Evolutionary conservation across 495 filamentous ascomycete species (phyloP).

Genomic region (Cercophora sp.): DNA sequence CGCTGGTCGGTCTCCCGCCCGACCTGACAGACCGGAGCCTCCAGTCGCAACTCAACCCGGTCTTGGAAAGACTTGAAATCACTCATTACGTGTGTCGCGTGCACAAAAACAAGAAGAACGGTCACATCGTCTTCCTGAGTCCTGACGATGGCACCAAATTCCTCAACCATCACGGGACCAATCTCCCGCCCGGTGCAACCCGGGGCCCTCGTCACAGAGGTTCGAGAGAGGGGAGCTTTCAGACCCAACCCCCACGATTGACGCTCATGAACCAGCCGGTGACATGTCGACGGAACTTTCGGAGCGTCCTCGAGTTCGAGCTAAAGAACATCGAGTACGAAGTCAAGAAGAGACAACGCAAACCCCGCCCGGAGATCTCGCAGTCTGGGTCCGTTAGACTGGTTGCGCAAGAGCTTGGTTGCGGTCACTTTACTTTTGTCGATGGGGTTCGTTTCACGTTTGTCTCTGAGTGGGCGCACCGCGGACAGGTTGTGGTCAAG

Average conservation of each 20-base stretch:
- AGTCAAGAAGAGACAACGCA: conserved; percentile 15
- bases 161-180: conserved; percentile 23
- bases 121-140: conserved; percentile 35
- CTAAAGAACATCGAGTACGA: conserved; percentile 41
- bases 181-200: no score
- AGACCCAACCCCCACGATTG: conserved; percentile 29
- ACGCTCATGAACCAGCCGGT: conserved; percentile 32
- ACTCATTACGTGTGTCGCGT: conserved; percentile 35
- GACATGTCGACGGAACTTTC: conserved; percentile 42
- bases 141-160: conserved; percentile 34
- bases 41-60: conserved; percentile 27
- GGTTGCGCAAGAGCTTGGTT: conserved; percentile 31
- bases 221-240: background rate
- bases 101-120: conserved; percentile 21
- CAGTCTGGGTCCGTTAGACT: conserved; percentile 23
- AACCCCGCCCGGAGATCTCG: conserved; percentile 8
- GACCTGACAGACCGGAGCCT: conserved; percentile 32
- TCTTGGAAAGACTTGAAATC: conserved; percentile 31
- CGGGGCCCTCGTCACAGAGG: background rate
- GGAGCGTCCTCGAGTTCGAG: conserved; percentile 30
- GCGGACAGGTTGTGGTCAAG: conserved; percentile 23
- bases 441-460: conserved; percentile 37
- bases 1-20: conserved; percentile 33
- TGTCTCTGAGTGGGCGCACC: conserved; percentile 39
- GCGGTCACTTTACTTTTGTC: conserved; percentile 48